Percentiles rank a stretch among this genome's conserved stretches.
phyloP scores from a whole-genome alignment of 2,329 filamentous ascomycete genomes.

The Xylaria sp. region DNA sequence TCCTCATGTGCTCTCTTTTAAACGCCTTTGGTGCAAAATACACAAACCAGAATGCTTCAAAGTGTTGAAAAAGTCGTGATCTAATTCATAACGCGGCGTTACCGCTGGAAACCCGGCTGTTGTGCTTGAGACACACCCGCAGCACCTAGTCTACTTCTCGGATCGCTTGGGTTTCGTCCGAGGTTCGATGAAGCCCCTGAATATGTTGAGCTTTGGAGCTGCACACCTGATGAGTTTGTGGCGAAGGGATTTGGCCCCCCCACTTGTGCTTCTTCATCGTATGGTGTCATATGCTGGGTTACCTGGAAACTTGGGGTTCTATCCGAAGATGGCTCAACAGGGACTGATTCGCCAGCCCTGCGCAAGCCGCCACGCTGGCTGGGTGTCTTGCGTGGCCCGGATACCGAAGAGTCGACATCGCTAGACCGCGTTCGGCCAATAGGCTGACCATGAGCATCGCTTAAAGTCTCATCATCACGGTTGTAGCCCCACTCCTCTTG shows the following conservation, averaged over 20 bases:
- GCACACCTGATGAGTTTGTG: slow-evolving; percentile 16
- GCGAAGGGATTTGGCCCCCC: slow-evolving; percentile 45
- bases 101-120: slow-evolving; percentile 37
- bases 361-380: slow-evolving; percentile 49
- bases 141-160: slow-evolving; percentile 28
- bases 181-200: slow-evolving; percentile 35
- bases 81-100: slow-evolving; percentile 24
- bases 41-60: slow-evolving; percentile 23
- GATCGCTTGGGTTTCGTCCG: slow-evolving; percentile 9
- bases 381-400: slow-evolving; percentile 44
- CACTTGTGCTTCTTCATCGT: slow-evolving; percentile 50
- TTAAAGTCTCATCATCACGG: slow-evolving; percentile 52
- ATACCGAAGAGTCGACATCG: slow-evolving; percentile 51
- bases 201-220: slow-evolving; percentile 33
- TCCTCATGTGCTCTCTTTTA: slow-evolving; percentile 11
- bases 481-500: slow-evolving; percentile 55
- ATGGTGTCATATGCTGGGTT: slow-evolving; percentile 46
- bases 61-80: slow-evolving; percentile 16
- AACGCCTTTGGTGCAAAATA: slow-evolving; percentile 32
- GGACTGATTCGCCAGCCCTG: slow-evolving; percentile 48
- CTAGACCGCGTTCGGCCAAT: slow-evolving; percentile 52
- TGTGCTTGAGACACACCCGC: slow-evolving; percentile 28
- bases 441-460: slow-evolving; percentile 46
- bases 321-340: slow-evolving; percentile 35
- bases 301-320: slow-evolving; percentile 45